Conservation (phyloP, 2,329 filamentous ascomycete genomes). For the Pyricularia sp. region DNA sequence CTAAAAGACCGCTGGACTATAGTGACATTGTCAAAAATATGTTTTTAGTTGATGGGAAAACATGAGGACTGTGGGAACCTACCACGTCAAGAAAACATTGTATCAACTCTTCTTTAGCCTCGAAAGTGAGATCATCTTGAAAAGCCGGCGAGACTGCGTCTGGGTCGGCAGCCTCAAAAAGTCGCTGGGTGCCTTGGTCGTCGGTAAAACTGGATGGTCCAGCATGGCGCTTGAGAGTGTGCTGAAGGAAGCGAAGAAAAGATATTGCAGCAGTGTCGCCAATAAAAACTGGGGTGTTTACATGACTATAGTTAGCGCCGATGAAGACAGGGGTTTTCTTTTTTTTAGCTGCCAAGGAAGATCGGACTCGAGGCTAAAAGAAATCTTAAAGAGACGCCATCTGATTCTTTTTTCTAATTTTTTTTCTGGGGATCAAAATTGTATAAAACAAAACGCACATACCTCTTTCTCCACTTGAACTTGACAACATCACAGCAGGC, state of each 20-base stretch:
- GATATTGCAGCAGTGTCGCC: conserved; percentile 11
- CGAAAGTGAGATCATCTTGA: not conserved
- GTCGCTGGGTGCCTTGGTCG: conserved; percentile 2
- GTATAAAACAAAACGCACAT: not conserved
- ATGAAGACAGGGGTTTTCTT: too few relatives aligned
- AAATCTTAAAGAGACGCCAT: not conserved
- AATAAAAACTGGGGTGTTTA: conserved; percentile 6
- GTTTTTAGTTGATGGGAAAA: not conserved
- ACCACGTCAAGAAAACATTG: not conserved
- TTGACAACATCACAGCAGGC: conserved; percentile 2
- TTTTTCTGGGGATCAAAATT: not conserved
- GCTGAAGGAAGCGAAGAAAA: conserved; percentile 9
- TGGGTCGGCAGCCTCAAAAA: not conserved
- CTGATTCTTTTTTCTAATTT: too few relatives aligned
- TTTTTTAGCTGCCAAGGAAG: not conserved
- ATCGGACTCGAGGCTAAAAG: not conserved
- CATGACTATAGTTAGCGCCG: too few relatives aligned
- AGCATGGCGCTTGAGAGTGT: conserved; percentile 8
- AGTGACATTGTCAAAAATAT: too few relatives aligned
- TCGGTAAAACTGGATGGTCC: conserved; percentile 11
- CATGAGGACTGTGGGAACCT: not conserved
- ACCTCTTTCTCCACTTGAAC: conserved; percentile 5
- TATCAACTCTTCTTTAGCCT: not conserved
- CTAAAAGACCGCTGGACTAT: not conserved
- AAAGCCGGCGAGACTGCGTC: not conserved